Evolutionary conservation across 139 green algal species (phyloP).

Genomic region (Coelastrella sp.): DNA sequence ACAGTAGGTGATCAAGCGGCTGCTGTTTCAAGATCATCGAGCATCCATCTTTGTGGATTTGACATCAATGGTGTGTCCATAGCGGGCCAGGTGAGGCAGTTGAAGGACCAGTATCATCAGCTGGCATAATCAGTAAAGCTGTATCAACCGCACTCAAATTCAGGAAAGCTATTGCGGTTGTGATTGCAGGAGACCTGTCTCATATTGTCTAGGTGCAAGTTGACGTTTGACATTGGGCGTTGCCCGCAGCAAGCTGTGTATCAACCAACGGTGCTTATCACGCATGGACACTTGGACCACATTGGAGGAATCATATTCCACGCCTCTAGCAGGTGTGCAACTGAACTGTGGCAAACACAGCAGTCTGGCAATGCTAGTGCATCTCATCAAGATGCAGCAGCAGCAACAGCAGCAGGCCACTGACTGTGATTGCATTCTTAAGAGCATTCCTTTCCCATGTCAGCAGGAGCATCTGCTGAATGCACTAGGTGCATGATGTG

Average conservation of each 20-base stretch:
- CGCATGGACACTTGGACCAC: conserved; percentile 85
- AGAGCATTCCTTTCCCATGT: neutral
- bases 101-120: neutral
- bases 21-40: neutral
- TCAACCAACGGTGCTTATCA: conserved; percentile 71
- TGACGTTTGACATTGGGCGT: conserved; percentile 79
- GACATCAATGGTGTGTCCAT: conserved; percentile 67
- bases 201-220: conserved; percentile 72
- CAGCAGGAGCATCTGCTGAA: neutral
- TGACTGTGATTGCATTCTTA: neutral
- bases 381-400: neutral
- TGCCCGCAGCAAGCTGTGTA: conserved; percentile 72
- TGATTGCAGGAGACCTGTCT: conserved; percentile 77
- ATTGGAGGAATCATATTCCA: conserved; percentile 66
- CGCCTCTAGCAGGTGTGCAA: conserved; percentile 36
- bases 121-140: neutral
- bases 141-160: neutral
- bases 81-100: conserved; percentile 57
- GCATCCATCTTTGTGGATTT: conserved; percentile 46
- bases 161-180: neutral
- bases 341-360: too few species aligned
- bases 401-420: neutral
- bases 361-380: neutral
- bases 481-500: too few species aligned
- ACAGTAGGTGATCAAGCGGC: neutral